These are phyloP conservation scores for Posidonia australis DNA, from an alignment of 106 monocot species.

Conservation along the genomic window DNA sequence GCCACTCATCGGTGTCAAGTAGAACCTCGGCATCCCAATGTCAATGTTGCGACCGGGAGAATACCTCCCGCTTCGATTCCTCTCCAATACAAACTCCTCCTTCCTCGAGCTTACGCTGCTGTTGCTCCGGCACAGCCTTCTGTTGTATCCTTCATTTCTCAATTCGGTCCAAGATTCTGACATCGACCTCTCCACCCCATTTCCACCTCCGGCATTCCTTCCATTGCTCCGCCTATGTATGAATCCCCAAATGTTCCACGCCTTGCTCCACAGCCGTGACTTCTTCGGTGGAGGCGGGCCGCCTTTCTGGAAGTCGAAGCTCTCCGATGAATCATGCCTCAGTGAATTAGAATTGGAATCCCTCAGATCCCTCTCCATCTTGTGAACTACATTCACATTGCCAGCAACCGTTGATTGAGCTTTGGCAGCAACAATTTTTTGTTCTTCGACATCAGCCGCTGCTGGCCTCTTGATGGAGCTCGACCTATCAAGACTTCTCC, in stretches of 20 bases:
- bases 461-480: slow-evolving; percentile 29
- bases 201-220: neutral
- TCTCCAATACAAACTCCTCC: slow-evolving; percentile 4
- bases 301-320: slow-evolving; percentile 36
- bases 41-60: neutral
- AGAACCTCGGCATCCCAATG: no score
- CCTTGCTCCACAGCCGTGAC: slow-evolving; percentile 50
- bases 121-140: slow-evolving; percentile 5
- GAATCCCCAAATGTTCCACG: slow-evolving; percentile 68
- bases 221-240: slow-evolving; percentile 8
- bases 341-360: slow-evolving; percentile 37
- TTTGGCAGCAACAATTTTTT: neutral
- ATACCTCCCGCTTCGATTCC: neutral
- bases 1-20: no score
- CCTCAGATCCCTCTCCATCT: slow-evolving; percentile 27
- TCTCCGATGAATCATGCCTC: slow-evolving; percentile 26
- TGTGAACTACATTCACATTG: slow-evolving; percentile 21
- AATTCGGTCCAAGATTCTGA: slow-evolving; percentile 3
- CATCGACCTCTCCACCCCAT: neutral
- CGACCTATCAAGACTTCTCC: slow-evolving; percentile 62
- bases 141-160: neutral
- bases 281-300: slow-evolving; percentile 20
- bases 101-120: slow-evolving; percentile 13
- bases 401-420: slow-evolving; percentile 22
- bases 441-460: slow-evolving; percentile 19